Evolutionary conservation across 2,329 filamentous ascomycete species (phyloP).

Genomic region (Fusarium longipes): DNA sequence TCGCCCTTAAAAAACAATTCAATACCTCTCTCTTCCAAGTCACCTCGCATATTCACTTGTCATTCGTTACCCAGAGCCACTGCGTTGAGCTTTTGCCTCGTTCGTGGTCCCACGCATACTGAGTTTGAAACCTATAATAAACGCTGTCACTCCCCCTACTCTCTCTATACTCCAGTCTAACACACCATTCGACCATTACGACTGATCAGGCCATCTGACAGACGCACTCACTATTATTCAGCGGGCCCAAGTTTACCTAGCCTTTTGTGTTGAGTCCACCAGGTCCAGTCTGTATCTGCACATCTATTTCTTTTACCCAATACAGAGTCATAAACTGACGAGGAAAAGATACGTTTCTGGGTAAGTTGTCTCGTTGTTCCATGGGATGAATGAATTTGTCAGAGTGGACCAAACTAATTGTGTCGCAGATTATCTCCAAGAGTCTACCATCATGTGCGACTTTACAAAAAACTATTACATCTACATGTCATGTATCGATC

Average conservation of each 20-base stretch:
- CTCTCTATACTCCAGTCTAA: constrained; percentile 9
- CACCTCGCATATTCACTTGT: not conserved
- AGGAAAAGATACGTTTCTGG: not conserved
- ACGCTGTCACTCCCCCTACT: constrained; percentile 18
- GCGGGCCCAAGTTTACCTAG: not conserved
- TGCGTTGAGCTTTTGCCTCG: constrained; percentile 17
- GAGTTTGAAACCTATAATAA: constrained; percentile 18
- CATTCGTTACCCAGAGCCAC: constrained; percentile 15
- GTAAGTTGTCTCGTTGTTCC: constrained; percentile 1
- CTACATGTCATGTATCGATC: constrained; percentile 76
- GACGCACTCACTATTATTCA: constrained; percentile 7
- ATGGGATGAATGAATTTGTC: not conserved
- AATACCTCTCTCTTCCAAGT: constrained; percentile 11
- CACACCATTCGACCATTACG: not conserved
- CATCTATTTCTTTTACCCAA: not conserved
- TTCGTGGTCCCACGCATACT: constrained; percentile 19
- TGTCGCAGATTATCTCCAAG: not conserved
- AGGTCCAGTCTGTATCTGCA: not conserved
- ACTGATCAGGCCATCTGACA: not conserved
- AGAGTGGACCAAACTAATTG: not conserved
- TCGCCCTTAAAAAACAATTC: constrained; percentile 25
- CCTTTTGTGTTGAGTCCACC: not conserved
- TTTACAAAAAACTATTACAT: constrained; percentile 83
- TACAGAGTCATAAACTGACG: not conserved
- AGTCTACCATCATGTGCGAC: constrained; percentile 62